phyloP scores from a whole-genome alignment of 1,139 yeast genomes.

The Blastobotrys serpentis region DNA sequence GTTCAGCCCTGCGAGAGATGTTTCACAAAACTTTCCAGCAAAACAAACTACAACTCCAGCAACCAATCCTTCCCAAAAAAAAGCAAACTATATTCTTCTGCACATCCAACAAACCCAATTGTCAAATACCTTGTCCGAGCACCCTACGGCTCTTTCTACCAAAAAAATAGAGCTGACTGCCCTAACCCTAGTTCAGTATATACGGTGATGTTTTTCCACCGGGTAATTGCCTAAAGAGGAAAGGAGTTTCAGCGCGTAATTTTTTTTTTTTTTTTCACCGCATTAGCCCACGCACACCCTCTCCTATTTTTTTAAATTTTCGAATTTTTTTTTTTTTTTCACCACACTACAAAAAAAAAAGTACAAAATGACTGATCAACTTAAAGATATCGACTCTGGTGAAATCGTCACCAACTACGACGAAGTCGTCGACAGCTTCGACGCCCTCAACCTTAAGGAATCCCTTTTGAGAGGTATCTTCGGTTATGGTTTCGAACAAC shows the following conservation, averaged over 20 bases:
- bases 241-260: background rate
- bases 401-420: slow-evolving; percentile 96
- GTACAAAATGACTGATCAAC: slow-evolving; percentile 47
- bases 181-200: no score
- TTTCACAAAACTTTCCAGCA: no score
- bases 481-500: slow-evolving; percentile 89
- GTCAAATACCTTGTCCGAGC: no score
- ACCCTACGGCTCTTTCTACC: no score
- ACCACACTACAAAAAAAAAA: slow-evolving; percentile 9
- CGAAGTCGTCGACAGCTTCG: slow-evolving; percentile 76
- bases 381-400: slow-evolving; percentile 78
- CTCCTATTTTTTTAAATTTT: slow-evolving; percentile 3
- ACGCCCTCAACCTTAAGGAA: slow-evolving; percentile 45
- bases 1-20: no score
- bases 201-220: no score
- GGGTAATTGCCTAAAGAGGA: background rate
- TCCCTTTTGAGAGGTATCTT: slow-evolving; percentile 65
- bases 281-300: background rate
- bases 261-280: background rate
- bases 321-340: no score
- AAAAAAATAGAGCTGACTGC: no score
- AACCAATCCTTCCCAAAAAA: no score
- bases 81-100: no score
- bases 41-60: no score
- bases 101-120: no score